A percentile compares a stretch with the other conserved stretches of the same genome.
phyloP scores from a whole-genome alignment of 2,329 filamentous ascomycete genomes.

The Colletotrichum cordylinicola region DNA sequence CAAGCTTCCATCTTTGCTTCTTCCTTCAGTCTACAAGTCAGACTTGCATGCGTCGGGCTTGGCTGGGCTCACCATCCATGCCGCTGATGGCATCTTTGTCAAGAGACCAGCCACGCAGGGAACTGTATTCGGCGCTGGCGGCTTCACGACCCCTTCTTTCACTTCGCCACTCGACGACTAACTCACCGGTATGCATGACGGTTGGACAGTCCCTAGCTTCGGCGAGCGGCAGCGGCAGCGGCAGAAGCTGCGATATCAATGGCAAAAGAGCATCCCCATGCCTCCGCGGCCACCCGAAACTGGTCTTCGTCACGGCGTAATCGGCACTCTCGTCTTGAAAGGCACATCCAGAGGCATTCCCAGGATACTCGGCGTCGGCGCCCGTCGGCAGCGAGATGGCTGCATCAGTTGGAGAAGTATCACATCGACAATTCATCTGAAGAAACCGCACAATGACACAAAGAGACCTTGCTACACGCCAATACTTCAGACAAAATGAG shows the following conservation, averaged over 20 bases:
- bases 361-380: background rate
- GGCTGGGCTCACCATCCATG: background rate
- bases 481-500: background rate
- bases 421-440: background rate
- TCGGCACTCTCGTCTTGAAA: background rate
- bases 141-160: background rate
- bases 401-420: background rate
- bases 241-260: background rate
- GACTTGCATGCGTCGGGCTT: background rate
- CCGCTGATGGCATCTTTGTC: background rate
- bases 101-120: background rate
- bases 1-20: constrained; percentile 2
- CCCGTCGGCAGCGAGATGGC: background rate
- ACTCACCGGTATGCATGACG: background rate
- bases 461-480: background rate
- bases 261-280: background rate
- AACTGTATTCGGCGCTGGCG: background rate
- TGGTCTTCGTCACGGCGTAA: background rate
- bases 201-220: background rate
- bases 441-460: background rate
- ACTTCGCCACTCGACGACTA: background rate
- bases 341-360: background rate
- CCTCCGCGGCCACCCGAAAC: background rate
- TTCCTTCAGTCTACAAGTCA: background rate
- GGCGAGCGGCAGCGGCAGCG: background rate